Percentiles rank a stretch among this genome's conserved stretches.
phyloP scores from a whole-genome alignment of 2,329 filamentous ascomycete species.

The Penicillium sp. region DNA sequence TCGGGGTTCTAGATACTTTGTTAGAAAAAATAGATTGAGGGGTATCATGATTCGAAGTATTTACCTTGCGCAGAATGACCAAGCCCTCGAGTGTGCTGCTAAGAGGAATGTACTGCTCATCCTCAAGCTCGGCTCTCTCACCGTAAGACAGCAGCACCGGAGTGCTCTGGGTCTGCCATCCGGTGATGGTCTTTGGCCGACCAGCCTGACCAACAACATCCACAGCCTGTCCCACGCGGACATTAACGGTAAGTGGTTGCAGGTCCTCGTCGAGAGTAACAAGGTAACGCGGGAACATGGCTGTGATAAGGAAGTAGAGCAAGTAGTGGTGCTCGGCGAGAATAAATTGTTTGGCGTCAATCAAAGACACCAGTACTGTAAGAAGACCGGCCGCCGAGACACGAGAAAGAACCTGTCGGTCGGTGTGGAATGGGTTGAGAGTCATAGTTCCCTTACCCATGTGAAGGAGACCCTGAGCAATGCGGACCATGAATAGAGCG shows the following conservation, averaged over 20 bases:
- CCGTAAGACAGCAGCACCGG: slow-evolving; percentile 92
- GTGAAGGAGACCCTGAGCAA: slow-evolving; percentile 93
- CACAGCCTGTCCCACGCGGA: slow-evolving; percentile 95
- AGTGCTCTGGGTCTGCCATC: slow-evolving; percentile 99
- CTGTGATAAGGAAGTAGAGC: slow-evolving; percentile 93
- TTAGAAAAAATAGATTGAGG: slow-evolving; percentile 22
- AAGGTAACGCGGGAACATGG: slow-evolving; percentile 95
- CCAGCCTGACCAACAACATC: slow-evolving; percentile 97
- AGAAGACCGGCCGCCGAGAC: slow-evolving; percentile 88
- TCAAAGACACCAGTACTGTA: slow-evolving; percentile 86
- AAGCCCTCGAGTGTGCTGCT: slow-evolving; percentile 90
- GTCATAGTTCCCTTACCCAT: slow-evolving; percentile 99
- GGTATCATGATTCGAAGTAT: slow-evolving; percentile 22
- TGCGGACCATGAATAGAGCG: slow-evolving; percentile 97
- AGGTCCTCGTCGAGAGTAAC: slow-evolving; percentile 94
- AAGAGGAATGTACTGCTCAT: slow-evolving; percentile 93
- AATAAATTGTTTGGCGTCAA: slow-evolving; percentile 88
- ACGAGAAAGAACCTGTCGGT: slow-evolving; percentile 89
- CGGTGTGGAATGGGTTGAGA: slow-evolving; percentile 98
- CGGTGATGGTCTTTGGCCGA: slow-evolving; percentile 96
- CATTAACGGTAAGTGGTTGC: slow-evolving; percentile 91
- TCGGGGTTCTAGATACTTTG: slow-evolving; percentile 44
- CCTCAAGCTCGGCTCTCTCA: slow-evolving; percentile 93
- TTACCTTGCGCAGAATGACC: slow-evolving; percentile 95
- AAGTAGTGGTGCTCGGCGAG: slow-evolving; percentile 80